Percentiles rank a stretch among this genome's conserved stretches.
phyloP scores from a whole-genome alignment of 805 yeast species.

The Yamadazyma philogaea region DNA sequence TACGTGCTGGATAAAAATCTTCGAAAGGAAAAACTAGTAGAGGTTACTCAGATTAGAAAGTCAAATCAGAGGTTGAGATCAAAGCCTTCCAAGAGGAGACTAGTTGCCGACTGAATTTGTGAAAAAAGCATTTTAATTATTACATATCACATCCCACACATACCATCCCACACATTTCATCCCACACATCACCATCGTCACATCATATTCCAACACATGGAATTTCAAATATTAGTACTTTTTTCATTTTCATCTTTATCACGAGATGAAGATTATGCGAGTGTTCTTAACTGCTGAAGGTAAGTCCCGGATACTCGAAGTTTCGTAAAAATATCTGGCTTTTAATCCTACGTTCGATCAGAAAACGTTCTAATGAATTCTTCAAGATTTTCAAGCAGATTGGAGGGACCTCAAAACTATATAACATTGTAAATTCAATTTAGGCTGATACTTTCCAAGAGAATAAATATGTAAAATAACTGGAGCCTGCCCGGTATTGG shows the following conservation, averaged over 20 bases:
- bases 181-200: not conserved
- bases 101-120: not conserved
- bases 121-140: not conserved
- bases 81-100: conserved; percentile 8
- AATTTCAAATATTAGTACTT: no score
- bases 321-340: not conserved
- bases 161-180: not conserved
- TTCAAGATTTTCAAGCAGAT: not conserved
- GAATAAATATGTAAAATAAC: not conserved
- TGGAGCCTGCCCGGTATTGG: not conserved
- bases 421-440: not conserved
- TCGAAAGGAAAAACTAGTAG: conserved; percentile 32
- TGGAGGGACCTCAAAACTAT: not conserved
- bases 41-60: conserved; percentile 29
- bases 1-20: conserved; percentile 35
- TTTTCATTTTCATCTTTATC: conserved; percentile 6
- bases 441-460: not conserved
- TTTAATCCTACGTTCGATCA: no score
- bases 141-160: not conserved
- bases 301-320: not conserved
- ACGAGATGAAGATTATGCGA: conserved; percentile 2
- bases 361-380: no score
- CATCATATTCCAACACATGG: no score
- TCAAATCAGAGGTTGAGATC: conserved; percentile 12
- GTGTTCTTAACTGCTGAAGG: conserved; percentile 3